Evolutionary conservation across 2,329 filamentous ascomycete genomes (phyloP), one percentile per base, ranked within the genome.

Genomic region (Diatrype stigma): DNA sequence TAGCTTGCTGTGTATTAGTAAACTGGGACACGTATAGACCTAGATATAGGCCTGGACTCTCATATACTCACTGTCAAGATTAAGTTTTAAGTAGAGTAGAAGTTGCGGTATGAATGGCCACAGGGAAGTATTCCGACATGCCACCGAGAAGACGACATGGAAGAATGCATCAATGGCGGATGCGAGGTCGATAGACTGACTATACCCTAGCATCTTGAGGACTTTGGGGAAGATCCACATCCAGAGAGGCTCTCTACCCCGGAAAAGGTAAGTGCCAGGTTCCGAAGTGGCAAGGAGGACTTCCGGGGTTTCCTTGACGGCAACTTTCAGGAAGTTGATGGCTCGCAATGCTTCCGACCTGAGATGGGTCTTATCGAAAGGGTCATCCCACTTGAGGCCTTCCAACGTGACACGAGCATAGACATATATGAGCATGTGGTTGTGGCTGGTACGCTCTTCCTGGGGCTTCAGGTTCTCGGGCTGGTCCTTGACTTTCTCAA

Each of bases 391-490:
- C 56, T 79, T 78, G 45, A 89, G 76, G 42, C 78, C 78, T 58
- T 91, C 87, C 12, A 96, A 75, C 21, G 90, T 87, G 51, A 90
- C 88, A 63, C 89, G 86, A 46, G 87, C 79, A 60, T 94, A 88
- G 55, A 96, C 87, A 63, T 89, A 91, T 48, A 96, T 85, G 46
- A 96, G 80, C 70, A 91, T 88, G 61, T 91, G 87, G 60, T 95
- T 93, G 65, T 95, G 85, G 47, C 85, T 80, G 42, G 88, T 71
- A 57, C 87, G 85, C 42, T 88, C 84, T 55, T 86, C 81, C 2
- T 76, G 63, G 12, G 81, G 79, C 30, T 84, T 82, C 23, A 93
- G 77, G 23, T 75, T 63, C 1, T 65, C 68, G 37, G 73, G 78
- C 11, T 78, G 63, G 55, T 79, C 74, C 51, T 80, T 81, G 54